Percentiles rank a stretch among this genome's conserved stretches.
Conservation (phyloP, 1,284 basidiomycete species). For the Gomphus sp. region DNA sequence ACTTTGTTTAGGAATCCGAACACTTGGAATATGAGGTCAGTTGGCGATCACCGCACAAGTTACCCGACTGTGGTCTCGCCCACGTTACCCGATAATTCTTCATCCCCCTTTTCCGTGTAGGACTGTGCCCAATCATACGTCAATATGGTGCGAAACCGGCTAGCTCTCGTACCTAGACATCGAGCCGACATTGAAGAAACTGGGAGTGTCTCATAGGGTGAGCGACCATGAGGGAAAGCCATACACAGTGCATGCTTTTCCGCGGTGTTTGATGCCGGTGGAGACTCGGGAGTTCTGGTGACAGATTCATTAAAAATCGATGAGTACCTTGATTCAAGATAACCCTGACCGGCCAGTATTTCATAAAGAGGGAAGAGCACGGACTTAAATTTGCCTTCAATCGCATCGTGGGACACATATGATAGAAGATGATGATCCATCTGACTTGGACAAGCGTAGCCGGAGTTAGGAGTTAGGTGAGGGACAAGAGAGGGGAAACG, state of each 20-base stretch:
- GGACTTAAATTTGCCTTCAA: background rate
- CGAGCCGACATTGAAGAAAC: slow-evolving; percentile 10
- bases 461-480: background rate
- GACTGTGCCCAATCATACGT: slow-evolving; percentile 16
- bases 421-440: background rate
- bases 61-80: no score
- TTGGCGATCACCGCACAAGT: background rate
- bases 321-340: slow-evolving; percentile 15
- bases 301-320: slow-evolving; percentile 16
- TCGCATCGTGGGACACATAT: background rate
- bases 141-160: slow-evolving; percentile 15
- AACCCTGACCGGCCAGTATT: slow-evolving; percentile 13
- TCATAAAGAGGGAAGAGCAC: background rate
- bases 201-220: slow-evolving; percentile 6
- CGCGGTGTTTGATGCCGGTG: slow-evolving; percentile 13
- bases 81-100: background rate
- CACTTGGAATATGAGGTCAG: slow-evolving; percentile 6
- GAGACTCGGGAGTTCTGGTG: slow-evolving; percentile 6
- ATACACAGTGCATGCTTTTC: slow-evolving; percentile 16
- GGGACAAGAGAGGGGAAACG: slow-evolving; percentile 5
- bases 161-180: slow-evolving; percentile 16
- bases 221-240: slow-evolving; percentile 11
- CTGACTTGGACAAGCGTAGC: background rate
- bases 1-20: background rate
- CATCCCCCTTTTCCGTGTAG: background rate